Evolutionary conservation across 768 basidiomycete genomes (phyloP).

Genomic region (Trametes gibbosa): DNA sequence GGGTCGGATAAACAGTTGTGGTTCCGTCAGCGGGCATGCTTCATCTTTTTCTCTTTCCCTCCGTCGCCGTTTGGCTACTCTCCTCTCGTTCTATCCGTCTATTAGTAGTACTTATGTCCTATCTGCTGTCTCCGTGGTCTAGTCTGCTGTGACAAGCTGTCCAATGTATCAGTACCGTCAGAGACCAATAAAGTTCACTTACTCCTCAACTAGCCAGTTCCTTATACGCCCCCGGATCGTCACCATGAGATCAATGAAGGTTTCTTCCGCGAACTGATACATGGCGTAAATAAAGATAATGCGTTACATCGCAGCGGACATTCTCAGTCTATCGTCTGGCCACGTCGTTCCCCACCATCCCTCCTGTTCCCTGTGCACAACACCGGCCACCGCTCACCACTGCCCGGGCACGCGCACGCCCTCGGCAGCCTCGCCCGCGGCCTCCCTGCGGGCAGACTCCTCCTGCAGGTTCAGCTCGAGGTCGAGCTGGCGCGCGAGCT

Average conservation of each 20-base stretch:
- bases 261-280: neutral
- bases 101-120: slow-evolving; percentile 21
- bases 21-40: neutral
- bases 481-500: slow-evolving; percentile 53
- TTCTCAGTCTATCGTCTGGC: too few species aligned
- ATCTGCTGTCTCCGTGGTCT: slow-evolving; percentile 19
- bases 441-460: neutral
- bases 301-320: neutral
- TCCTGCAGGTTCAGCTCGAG: slow-evolving; percentile 46
- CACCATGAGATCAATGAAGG: too few species aligned
- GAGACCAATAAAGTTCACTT: slow-evolving; percentile 8
- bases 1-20: neutral
- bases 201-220: neutral
- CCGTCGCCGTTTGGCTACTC: neutral
- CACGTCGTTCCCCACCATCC: neutral
- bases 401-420: neutral
- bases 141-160: slow-evolving; percentile 19
- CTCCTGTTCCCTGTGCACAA: neutral
- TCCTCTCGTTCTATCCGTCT: neutral
- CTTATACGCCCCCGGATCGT: neutral
- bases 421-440: neutral
- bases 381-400: neutral
- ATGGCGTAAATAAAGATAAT: neutral
- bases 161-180: slow-evolving; percentile 19
- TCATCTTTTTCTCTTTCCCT: slow-evolving; percentile 6